phyloP scores from a whole-genome alignment of 2,329 filamentous ascomycete genomes.

The Fusarium domesticum region DNA sequence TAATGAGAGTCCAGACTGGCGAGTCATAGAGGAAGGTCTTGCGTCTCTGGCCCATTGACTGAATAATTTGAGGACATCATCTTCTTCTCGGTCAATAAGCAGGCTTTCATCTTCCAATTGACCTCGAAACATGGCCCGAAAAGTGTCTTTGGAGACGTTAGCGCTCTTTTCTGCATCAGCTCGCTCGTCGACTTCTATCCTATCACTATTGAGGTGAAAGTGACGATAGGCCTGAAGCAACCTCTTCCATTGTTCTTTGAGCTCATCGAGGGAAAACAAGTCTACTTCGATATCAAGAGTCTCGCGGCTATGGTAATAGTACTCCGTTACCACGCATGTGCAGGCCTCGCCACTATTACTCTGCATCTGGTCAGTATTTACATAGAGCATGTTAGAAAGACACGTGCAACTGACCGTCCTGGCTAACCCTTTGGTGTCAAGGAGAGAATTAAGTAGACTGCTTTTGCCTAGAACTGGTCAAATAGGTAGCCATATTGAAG shows the following conservation, averaged over 20 bases:
- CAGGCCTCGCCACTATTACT: slow-evolving; percentile 45
- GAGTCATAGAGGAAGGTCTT: slow-evolving; percentile 1
- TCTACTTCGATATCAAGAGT: slow-evolving; percentile 36
- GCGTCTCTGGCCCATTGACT: slow-evolving; percentile 22
- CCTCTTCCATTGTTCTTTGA: slow-evolving; percentile 34
- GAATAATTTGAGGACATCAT: slow-evolving; percentile 20
- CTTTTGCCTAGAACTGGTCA: slow-evolving; percentile 40
- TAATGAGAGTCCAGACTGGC: slow-evolving; percentile 1
- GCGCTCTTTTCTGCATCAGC: slow-evolving; percentile 29
- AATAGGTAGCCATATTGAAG: no score
- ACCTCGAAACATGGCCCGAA: slow-evolving; percentile 37
- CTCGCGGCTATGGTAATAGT: slow-evolving; percentile 36
- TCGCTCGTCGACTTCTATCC: slow-evolving; percentile 25
- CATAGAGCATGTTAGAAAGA: not conserved
- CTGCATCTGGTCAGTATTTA: slow-evolving; percentile 24
- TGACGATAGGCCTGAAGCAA: slow-evolving; percentile 39
- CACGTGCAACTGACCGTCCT: slow-evolving; percentile 41
- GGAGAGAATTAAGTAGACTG: slow-evolving; percentile 47
- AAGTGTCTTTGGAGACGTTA: slow-evolving; percentile 37
- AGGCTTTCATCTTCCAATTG: slow-evolving; percentile 18
- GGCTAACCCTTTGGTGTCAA: slow-evolving; percentile 41
- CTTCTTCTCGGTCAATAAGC: slow-evolving; percentile 14
- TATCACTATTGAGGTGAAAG: slow-evolving; percentile 28
- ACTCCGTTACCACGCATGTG: slow-evolving; percentile 48
- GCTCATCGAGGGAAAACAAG: slow-evolving; percentile 31